Percentiles rank a stretch among this genome's conserved stretches.
Evolutionary conservation across 257 asterid genomes (phyloP).

Genomic region (Osmanthus fragrans): DNA sequence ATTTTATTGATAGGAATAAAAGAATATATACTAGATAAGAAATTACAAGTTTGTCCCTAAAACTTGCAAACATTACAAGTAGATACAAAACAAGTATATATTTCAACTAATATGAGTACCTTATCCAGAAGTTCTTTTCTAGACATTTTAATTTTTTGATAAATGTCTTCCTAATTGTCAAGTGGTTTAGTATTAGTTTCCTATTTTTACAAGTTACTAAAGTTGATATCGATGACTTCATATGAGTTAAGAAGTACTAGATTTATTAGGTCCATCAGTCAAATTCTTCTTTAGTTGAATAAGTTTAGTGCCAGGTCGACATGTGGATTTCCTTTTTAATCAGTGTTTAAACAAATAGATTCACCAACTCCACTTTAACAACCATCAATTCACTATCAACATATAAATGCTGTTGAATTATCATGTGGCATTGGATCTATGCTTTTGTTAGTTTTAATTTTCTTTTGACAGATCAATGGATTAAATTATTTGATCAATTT

Average conservation of each 20-base stretch:
- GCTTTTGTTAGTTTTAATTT: not conserved
- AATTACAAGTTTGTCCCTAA: no score
- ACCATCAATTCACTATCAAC: not conserved
- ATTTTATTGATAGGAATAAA: no score
- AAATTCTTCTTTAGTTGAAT: not conserved
- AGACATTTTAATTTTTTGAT: not conserved
- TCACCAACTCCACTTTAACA: not conserved
- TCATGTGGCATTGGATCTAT: not conserved
- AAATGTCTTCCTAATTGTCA: not conserved
- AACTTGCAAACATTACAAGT: no score
- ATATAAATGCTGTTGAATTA: not conserved
- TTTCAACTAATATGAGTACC: no score
- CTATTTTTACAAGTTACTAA: not conserved
- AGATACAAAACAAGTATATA: no score
- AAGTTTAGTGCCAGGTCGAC: not conserved
- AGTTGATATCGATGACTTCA: not conserved
- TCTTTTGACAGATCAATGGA: not conserved
- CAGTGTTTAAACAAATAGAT: not conserved
- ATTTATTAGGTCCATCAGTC: not conserved
- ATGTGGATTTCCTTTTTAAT: not conserved
- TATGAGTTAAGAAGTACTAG: not conserved
- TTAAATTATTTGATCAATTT: constrained; percentile 22
- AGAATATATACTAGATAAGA: no score
- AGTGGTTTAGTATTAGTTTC: not conserved
- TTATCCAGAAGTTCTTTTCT: not conserved